Evolutionary conservation across 257 asterid genomes (phyloP).

Genomic region (Mentha longifolia): DNA sequence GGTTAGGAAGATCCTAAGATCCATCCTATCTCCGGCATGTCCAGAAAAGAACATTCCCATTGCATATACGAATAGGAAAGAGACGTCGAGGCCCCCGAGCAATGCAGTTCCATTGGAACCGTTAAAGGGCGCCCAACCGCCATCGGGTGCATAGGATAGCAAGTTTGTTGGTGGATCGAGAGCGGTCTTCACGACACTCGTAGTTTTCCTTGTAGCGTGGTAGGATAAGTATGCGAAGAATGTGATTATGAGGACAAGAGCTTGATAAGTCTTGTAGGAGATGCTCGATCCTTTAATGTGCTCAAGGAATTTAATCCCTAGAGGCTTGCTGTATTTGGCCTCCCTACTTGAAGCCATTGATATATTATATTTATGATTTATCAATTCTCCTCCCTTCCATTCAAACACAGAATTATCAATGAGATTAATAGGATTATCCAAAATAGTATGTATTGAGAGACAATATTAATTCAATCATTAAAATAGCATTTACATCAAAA

Average conservation of each 20-base stretch:
- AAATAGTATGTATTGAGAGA: no score
- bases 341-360: slow-evolving; percentile 64
- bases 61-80: slow-evolving; percentile 88
- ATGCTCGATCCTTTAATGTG: slow-evolving; percentile 54
- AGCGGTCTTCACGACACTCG: slow-evolving; percentile 91
- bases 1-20: slow-evolving; percentile 78
- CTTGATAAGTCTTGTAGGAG: slow-evolving; percentile 83
- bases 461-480: no score
- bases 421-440: no score
- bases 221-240: slow-evolving; percentile 80
- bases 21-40: slow-evolving; percentile 87
- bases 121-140: slow-evolving; percentile 93
- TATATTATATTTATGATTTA: no score
- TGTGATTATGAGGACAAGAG: slow-evolving; percentile 74
- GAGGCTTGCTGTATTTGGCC: slow-evolving; percentile 55
- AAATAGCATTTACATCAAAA: no score
- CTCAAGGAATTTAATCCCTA: slow-evolving; percentile 65
- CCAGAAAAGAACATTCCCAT: slow-evolving; percentile 92
- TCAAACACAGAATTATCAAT: no score
- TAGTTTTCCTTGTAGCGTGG: slow-evolving; percentile 93
- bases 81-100: slow-evolving; percentile 94
- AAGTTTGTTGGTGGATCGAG: slow-evolving; percentile 76
- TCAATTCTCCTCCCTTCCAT: slow-evolving; percentile 17
- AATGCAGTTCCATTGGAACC: slow-evolving; percentile 74
- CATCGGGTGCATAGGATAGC: no score